Conservation (phyloP, 164 flowering plant species). For the Brasenia schreberi region DNA sequence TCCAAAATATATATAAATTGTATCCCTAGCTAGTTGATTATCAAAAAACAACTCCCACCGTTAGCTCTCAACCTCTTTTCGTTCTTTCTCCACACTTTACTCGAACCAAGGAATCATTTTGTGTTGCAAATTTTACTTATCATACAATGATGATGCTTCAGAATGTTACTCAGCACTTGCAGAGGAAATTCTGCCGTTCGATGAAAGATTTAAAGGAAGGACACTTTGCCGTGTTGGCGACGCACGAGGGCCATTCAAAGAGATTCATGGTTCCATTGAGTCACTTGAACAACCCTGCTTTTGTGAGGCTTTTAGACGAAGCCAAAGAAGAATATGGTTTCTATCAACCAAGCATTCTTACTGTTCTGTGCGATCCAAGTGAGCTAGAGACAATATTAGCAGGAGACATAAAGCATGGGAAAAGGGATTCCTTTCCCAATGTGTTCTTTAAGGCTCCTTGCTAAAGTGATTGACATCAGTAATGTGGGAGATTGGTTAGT, state of each 20-base stretch:
- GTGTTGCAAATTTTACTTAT: too few relatives aligned
- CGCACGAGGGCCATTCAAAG: constrained; percentile 7
- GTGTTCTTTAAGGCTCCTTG: background rate
- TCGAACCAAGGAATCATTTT: too few relatives aligned
- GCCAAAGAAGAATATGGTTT: constrained; percentile 17
- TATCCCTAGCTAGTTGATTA: background rate
- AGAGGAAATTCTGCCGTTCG: background rate
- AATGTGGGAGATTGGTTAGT: too few relatives aligned
- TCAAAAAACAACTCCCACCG: too few relatives aligned
- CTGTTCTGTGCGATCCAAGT: constrained; percentile 15
- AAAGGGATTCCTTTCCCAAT: background rate
- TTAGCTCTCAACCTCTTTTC: too few relatives aligned
- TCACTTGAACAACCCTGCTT: constrained; percentile 13
- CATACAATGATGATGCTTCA: background rate
- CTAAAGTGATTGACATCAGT: too few relatives aligned
- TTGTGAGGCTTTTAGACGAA: constrained; percentile 13
- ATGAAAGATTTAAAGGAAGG: constrained; percentile 4
- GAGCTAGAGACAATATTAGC: constrained; percentile 15
- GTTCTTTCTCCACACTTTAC: too few relatives aligned
- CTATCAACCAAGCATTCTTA: constrained; percentile 14
- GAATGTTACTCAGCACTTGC: background rate
- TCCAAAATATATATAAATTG: background rate
- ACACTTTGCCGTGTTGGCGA: constrained; percentile 9
- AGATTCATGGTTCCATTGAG: constrained; percentile 15
- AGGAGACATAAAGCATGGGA: background rate